Percentiles rank a stretch among this genome's conserved stretches.
These are phyloP conservation scores for Leccinum longicurvipes DNA, from an alignment of 768 basidiomycete species.

Conservation along the genomic window DNA sequence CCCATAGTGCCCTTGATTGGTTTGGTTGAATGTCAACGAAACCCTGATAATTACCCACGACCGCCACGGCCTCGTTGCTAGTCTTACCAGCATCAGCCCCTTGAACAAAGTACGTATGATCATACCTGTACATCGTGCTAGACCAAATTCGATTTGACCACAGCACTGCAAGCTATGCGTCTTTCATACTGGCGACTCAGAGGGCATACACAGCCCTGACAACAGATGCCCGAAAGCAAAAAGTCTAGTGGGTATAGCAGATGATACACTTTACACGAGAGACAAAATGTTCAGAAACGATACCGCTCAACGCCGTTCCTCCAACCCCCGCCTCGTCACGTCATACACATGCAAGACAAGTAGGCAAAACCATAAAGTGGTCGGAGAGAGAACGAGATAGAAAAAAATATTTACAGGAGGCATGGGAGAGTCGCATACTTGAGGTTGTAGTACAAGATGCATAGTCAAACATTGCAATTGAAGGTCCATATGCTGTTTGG, in stretches of 20 bases:
- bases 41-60: constrained; percentile 1
- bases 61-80: not conserved
- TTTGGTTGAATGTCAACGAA: not conserved
- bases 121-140: not conserved
- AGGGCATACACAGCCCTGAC: not conserved
- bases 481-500: constrained; percentile 14
- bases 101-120: not conserved
- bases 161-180: not conserved
- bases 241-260: constrained; percentile 28
- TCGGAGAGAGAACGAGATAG: constrained; percentile 7
- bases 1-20: constrained; percentile 1
- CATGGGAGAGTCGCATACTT: constrained; percentile 10
- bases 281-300: constrained; percentile 18
- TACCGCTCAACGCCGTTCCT: constrained; percentile 16
- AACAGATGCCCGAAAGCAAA: not conserved
- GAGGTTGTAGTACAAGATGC: not conserved
- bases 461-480: constrained; percentile 13
- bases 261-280: constrained; percentile 21
- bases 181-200: not conserved
- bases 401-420: constrained; percentile 22
- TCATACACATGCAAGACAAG: constrained; percentile 26
- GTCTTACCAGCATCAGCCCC: not conserved
- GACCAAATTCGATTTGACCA: not conserved
- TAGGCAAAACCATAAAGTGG: constrained; percentile 13
- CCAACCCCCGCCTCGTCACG: constrained; percentile 15